Percentiles rank a stretch among this genome's conserved stretches.
These are phyloP conservation scores for Lagenidium giganteum DNA, from an alignment of 352 stramenopile genomes.

Conservation along the genomic window DNA sequence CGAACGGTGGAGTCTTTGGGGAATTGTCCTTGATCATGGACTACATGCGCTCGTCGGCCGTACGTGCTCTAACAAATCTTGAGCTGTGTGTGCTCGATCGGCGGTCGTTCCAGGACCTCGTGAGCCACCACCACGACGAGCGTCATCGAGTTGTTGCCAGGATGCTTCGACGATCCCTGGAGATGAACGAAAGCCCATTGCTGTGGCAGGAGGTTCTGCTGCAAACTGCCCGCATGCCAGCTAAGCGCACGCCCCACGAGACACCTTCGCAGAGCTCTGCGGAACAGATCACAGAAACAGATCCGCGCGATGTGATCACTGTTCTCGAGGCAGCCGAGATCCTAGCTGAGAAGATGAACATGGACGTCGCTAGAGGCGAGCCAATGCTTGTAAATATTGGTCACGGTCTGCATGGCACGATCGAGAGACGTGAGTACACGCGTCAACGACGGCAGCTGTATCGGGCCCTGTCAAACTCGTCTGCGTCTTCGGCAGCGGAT, in stretches of 20 bases:
- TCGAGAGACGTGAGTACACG: no score
- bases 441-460: no score
- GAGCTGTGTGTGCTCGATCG: conserved; percentile 17
- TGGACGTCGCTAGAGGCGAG: no score
- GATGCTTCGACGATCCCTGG: conserved; percentile 13
- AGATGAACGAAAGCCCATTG: conserved; percentile 16
- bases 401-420: no score
- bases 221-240: not conserved
- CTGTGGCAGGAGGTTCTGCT: conserved; percentile 10
- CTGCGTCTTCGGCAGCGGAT: no score
- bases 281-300: not conserved
- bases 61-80: conserved; percentile 16
- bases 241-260: not conserved
- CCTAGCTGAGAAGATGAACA: no score
- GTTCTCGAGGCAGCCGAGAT: conserved; percentile 8
- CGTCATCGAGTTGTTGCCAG: conserved; percentile 13
- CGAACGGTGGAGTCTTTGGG: conserved; percentile 10
- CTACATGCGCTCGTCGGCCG: conserved; percentile 15
- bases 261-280: no score
- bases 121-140: conserved; percentile 16
- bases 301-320: not conserved
- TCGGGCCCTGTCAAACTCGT: no score
- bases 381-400: no score
- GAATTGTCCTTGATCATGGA: conserved; percentile 20
- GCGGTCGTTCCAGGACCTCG: conserved; percentile 8